phyloP scores from a whole-genome alignment of 2,329 filamentous ascomycete genomes.

The Hypomyces perniciosus region DNA sequence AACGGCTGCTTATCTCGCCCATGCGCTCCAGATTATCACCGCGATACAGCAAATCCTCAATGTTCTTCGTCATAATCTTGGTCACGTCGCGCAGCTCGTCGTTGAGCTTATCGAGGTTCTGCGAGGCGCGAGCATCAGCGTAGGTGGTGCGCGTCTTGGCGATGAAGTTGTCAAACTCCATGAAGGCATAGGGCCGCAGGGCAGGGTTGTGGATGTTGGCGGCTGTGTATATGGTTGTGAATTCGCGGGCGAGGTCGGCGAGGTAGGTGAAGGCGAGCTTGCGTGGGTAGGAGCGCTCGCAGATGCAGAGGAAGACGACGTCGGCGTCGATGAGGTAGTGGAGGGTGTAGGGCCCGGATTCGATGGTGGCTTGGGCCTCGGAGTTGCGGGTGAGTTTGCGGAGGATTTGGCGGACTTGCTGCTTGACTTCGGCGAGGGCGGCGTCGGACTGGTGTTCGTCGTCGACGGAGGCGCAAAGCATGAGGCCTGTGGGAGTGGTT shows the following conservation, averaged over 20 bases:
- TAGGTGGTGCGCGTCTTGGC: constrained; percentile 88
- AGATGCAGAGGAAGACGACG: constrained; percentile 89
- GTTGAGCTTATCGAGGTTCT: constrained; percentile 92
- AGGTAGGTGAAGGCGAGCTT: constrained; percentile 99
- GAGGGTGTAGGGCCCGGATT: constrained; percentile 73
- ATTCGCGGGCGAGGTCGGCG: constrained; percentile 83
- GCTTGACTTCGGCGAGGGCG: constrained; percentile 80
- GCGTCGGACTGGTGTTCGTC: constrained; percentile 69
- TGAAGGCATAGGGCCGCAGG: constrained; percentile 89
- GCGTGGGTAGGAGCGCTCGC: constrained; percentile 88
- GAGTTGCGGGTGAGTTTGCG: constrained; percentile 83
- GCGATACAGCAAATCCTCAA: constrained; percentile 92
- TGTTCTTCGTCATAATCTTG: constrained; percentile 99
- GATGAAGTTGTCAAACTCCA: constrained; percentile 98
- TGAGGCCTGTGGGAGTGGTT: constrained; percentile 59
- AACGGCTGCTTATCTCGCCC: constrained; percentile 83
- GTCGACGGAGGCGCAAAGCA: constrained; percentile 91
- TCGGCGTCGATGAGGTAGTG: constrained; percentile 84
- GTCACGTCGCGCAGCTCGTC: constrained; percentile 97
- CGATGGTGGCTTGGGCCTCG: constrained; percentile 86
- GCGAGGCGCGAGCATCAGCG: constrained; percentile 81
- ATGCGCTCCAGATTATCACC: constrained; percentile 93
- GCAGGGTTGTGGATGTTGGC: constrained; percentile 66
- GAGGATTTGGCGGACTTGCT: constrained; percentile 83
- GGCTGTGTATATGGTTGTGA: constrained; percentile 74